Evolutionary conservation across 129 eudicot genomes (phyloP), one percentile per base, ranked within the genome.

Genomic region (Tanacetum coccineum): DNA sequence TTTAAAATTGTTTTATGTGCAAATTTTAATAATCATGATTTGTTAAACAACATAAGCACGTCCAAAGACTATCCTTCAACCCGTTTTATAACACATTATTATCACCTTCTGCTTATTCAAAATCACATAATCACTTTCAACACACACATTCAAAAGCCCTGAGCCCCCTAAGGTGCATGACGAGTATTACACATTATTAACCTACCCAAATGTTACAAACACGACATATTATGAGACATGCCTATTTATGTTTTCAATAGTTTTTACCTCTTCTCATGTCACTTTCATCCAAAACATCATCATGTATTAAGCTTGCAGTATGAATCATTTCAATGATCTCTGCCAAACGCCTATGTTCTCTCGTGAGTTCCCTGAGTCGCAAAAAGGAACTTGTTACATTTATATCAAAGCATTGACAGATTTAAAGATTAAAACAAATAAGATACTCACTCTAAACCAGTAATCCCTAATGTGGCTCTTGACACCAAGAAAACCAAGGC

Each of bases 261-360:
- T 19, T 40, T 79, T 19, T 76, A 91, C 97, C 97, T 87, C 97
- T 87, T 51, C 97, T 80, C 95, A 85, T 82, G 79, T 91, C 93
- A 74, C 97, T 91, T 74, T 91, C 97, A 78, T 91, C 97, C 71
- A 91, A 60, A 68, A 91, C 93, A 66, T 91, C 97, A 68, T 91
- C 97, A 69, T 91, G 97, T 67, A 91, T 91, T 71, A 91, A 81
- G 76, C 97, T 91, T 73, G 97, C 97, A 0, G 97, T 91, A 30
- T 91, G 97, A 57, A 91, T 91, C 97, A 91, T 91, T 74, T 91
- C 97, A 68, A 87, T 91, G 73, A 91, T 91, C 80, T 91, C 97
- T 4, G 97, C 97, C 79, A 91, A 79, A 72, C 93, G 89, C 77
- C 94, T 86, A 73, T 91, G 97, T 74, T 87, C 89, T 81, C 68